These are phyloP conservation scores for Echites panduratus DNA, from an alignment of 257 asterid species.

Conservation along the genomic window DNA sequence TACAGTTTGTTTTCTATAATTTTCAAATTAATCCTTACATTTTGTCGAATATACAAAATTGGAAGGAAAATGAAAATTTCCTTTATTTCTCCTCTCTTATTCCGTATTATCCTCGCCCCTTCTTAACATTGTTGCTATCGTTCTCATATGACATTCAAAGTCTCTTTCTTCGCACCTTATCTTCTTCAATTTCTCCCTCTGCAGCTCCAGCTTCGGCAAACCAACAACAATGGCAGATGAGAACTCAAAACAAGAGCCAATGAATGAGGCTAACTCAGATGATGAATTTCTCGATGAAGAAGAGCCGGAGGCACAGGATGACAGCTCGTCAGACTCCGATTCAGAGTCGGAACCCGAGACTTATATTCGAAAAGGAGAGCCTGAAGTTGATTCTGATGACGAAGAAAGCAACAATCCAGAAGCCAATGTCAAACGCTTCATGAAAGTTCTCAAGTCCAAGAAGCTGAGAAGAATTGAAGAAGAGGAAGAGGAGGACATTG, in stretches of 20 bases:
- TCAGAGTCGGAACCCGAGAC: slow-evolving; percentile 33
- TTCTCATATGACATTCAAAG: background rate
- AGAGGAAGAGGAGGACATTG: slow-evolving; percentile 35
- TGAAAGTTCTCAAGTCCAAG: slow-evolving; percentile 39
- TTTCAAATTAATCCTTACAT: too few species aligned
- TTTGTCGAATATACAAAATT: too few species aligned
- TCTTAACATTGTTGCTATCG: background rate
- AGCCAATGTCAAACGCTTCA: slow-evolving; percentile 38
- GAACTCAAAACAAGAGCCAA: slow-evolving; percentile 14
- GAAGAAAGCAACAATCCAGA: slow-evolving; percentile 42
- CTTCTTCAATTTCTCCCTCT: slow-evolving; percentile 1
- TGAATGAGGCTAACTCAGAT: slow-evolving; percentile 17
- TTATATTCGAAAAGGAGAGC: slow-evolving; percentile 10
- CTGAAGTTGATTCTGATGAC: slow-evolving; percentile 24
- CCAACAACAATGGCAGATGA: slow-evolving; percentile 27
- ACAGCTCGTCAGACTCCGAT: slow-evolving; percentile 29
- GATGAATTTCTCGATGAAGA: slow-evolving; percentile 11
- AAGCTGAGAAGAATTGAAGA: slow-evolving; percentile 25
- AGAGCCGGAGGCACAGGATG: slow-evolving; percentile 19
- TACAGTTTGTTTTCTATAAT: too few species aligned
- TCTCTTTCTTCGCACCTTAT: slow-evolving; percentile 13
- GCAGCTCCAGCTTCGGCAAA: slow-evolving; percentile 13
- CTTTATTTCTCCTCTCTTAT: too few species aligned
- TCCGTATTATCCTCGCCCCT: background rate
- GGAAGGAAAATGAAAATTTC: too few species aligned